Evolutionary conservation across 495 filamentous ascomycete species (phyloP).

Genomic region (Symbiotaphrina buchneri): DNA sequence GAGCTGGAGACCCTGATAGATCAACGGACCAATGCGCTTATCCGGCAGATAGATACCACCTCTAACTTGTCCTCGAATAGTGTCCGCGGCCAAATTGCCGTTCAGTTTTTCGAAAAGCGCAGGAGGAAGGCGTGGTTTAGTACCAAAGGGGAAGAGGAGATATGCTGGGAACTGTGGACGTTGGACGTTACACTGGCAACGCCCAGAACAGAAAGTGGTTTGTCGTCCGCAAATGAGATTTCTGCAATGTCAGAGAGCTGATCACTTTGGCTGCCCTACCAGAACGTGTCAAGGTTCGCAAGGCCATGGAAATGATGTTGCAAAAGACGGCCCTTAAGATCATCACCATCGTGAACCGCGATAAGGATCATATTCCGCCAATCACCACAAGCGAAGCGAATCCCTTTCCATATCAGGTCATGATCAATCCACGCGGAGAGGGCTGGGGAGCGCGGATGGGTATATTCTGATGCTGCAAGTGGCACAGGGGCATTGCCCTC

Average conservation of each 20-base stretch:
- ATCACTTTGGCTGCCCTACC: no score
- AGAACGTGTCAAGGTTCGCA: constrained; percentile 74
- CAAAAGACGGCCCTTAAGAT: constrained; percentile 75
- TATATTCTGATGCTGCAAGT: constrained; percentile 31
- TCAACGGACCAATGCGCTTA: constrained; percentile 53
- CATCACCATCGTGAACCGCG: constrained; percentile 56
- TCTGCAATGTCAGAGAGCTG: no score
- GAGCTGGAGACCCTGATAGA: constrained; percentile 89
- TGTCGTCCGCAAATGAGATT: no score
- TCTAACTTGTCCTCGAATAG: constrained; percentile 24
- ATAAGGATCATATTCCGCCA: constrained; percentile 93
- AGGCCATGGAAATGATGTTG: constrained; percentile 69
- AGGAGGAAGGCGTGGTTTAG: constrained; percentile 64
- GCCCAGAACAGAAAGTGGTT: constrained; percentile 74
- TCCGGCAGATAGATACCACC: constrained; percentile 30
- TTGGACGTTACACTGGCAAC: constrained; percentile 79
- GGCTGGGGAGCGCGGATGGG: constrained; percentile 65
- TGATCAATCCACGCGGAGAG: constrained; percentile 57
- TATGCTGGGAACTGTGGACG: constrained; percentile 93
- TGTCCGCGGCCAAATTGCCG: constrained; percentile 57
- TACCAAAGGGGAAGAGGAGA: constrained; percentile 64
- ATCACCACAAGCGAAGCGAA: constrained; percentile 86
- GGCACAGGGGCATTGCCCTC: neutral
- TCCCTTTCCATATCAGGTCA: constrained; percentile 85
- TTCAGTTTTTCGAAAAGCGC: constrained; percentile 90